Conservation (phyloP, 2,329 filamentous ascomycete genomes). For the Delphinella strobiligena region DNA sequence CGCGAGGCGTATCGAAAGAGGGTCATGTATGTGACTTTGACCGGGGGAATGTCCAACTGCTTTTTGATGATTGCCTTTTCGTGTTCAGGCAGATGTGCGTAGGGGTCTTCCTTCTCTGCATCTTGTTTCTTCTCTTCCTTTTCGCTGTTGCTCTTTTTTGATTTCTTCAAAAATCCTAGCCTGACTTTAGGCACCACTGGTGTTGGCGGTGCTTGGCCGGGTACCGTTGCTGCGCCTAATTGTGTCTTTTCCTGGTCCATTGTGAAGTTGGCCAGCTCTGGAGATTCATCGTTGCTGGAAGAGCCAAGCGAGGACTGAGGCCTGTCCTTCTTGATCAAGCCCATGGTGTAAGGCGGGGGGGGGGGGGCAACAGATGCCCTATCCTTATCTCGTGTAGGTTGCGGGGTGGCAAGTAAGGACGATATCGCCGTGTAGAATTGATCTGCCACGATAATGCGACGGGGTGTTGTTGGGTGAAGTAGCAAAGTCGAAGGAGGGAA, state of each 20-base stretch:
- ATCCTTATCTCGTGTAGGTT: too few relatives aligned
- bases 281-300: neutral
- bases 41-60: conserved; percentile 30
- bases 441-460: too few relatives aligned
- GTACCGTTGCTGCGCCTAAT: conserved; percentile 15
- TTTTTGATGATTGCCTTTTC: conserved; percentile 22
- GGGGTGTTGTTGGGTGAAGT: too few relatives aligned
- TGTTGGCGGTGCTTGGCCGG: conserved; percentile 16
- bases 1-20: conserved; percentile 34
- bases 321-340: neutral
- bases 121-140: conserved; percentile 3
- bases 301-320: neutral
- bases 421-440: too few relatives aligned
- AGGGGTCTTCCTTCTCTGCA: conserved; percentile 18
- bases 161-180: neutral
- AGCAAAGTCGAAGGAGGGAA: too few relatives aligned
- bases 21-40: conserved; percentile 28
- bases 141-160: conserved; percentile 10
- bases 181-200: conserved; percentile 16
- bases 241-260: conserved; percentile 18
- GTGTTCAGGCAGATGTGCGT: conserved; percentile 25
- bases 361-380: too few relatives aligned
- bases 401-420: too few relatives aligned
- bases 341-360: too few relatives aligned
- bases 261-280: neutral